Percentiles rank a stretch among this genome's conserved stretches.
These are phyloP conservation scores for Pythium aquatile DNA, from an alignment of 352 stramenopile genomes.

Conservation along the genomic window DNA sequence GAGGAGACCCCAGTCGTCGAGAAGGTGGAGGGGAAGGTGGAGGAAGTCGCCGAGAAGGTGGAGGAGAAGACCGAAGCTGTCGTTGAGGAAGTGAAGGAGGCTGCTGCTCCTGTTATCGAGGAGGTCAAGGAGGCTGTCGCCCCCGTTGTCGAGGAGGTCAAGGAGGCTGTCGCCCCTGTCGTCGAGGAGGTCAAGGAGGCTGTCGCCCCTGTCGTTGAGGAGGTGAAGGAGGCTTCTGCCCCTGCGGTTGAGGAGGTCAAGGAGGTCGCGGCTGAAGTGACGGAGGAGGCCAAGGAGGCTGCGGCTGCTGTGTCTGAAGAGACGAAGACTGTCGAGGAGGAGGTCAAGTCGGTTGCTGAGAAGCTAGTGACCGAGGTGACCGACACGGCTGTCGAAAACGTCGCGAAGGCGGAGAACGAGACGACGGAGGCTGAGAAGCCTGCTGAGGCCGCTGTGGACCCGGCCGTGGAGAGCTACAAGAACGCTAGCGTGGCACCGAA, in stretches of 20 bases:
- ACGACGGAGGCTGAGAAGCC: constrained; percentile 14
- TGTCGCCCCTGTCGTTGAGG: constrained; percentile 1
- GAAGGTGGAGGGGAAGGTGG: constrained; percentile 9
- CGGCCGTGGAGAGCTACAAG: constrained; percentile 56
- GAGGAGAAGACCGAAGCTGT: constrained; percentile 37
- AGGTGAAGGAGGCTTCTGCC: constrained; percentile 33
- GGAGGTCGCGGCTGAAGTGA: not conserved
- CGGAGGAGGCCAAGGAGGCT: constrained; percentile 15
- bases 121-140: constrained; percentile 33
- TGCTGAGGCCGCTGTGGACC: constrained; percentile 1
- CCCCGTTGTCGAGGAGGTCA: constrained; percentile 35
- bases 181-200: constrained; percentile 10
- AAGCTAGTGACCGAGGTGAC: constrained; percentile 19
- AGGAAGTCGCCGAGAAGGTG: constrained; percentile 16
- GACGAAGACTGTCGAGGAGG: constrained; percentile 19
- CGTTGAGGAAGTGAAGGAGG: constrained; percentile 30
- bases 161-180: not conserved
- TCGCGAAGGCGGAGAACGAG: constrained; percentile 29
- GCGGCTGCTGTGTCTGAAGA: constrained; percentile 5
- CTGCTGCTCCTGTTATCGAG: constrained; percentile 13
- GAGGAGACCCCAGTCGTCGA: constrained; percentile 8
- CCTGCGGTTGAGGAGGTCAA: constrained; percentile 28
- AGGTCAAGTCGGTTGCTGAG: constrained; percentile 22
- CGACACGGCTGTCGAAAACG: constrained; percentile 28
- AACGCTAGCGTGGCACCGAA: constrained; percentile 57